Evolutionary conservation across 2,329 filamentous ascomycete genomes (phyloP).

Genomic region (Penicillium sp.): DNA sequence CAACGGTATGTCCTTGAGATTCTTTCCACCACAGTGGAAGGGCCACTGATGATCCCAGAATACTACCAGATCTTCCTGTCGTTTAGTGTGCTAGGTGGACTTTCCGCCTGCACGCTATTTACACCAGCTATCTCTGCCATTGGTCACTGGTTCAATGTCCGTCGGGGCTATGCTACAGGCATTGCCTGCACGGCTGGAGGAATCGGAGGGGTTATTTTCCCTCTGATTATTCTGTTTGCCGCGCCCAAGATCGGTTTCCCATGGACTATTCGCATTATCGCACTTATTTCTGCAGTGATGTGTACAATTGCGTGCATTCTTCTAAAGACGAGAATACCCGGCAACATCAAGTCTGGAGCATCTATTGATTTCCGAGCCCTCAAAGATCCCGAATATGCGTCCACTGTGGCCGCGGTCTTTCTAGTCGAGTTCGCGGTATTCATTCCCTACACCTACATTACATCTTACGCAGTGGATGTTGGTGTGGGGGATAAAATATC

Average conservation of each 20-base stretch:
- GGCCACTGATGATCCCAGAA: constrained; percentile 15
- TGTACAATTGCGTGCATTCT: constrained; percentile 20
- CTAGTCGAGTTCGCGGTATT: constrained; percentile 27
- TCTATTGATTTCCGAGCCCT: constrained; percentile 24
- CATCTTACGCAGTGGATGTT: constrained; percentile 23
- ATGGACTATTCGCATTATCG: constrained; percentile 32
- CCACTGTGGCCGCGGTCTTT: constrained; percentile 20
- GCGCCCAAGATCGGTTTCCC: constrained; percentile 30
- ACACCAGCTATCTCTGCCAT: constrained; percentile 30
- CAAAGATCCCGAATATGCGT: constrained; percentile 21
- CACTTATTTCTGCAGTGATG: constrained; percentile 19
- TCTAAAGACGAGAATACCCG: constrained; percentile 22
- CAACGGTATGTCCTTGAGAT: constrained; percentile 11
- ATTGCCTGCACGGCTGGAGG: constrained; percentile 35
- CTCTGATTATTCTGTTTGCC: constrained; percentile 30
- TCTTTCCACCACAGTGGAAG: neutral
- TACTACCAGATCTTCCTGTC: constrained; percentile 39
- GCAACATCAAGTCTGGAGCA: constrained; percentile 16
- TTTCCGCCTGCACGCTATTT: constrained; percentile 31
- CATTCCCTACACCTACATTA: constrained; percentile 27
- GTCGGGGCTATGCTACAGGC: constrained; percentile 33
- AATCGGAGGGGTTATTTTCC: constrained; percentile 35
- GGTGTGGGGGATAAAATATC: constrained; percentile 17
- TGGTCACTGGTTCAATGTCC: constrained; percentile 34
- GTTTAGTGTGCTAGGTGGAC: constrained; percentile 33